Conservation (phyloP, 306 rosid species). For the Comarum palustre region DNA sequence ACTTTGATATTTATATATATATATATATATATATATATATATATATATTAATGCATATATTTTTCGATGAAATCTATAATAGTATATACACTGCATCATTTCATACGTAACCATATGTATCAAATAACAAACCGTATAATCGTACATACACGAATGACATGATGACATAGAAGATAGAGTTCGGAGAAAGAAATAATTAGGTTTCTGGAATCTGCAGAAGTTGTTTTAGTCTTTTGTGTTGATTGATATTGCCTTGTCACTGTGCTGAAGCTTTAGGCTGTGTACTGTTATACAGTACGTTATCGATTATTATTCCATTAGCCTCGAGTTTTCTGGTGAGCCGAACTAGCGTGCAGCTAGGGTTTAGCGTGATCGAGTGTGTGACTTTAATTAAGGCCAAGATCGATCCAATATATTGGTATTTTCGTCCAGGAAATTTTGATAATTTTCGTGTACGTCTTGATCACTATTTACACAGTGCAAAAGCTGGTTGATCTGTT, state of each 20-base stretch:
- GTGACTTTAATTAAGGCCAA: no score
- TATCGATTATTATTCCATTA: neutral
- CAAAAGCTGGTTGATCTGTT: neutral
- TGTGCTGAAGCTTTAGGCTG: neutral
- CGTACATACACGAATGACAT: neutral
- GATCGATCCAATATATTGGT: neutral
- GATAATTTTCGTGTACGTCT: neutral
- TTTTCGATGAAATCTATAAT: no score
- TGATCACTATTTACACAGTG: neutral
- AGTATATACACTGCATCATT: neutral
- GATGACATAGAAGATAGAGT: neutral
- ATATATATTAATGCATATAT: no score
- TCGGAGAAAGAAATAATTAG: no score
- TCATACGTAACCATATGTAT: no score
- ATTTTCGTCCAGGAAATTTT: neutral
- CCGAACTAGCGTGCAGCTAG: neutral
- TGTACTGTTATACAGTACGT: neutral
- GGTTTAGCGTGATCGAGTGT: neutral
- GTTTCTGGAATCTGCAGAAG: neutral
- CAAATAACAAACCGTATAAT: neutral
- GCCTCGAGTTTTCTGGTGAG: neutral
- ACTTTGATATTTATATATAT: neutral
- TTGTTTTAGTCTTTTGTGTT: neutral
- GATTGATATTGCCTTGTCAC: neutral
- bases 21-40: no score